Evolutionary conservation across 2,329 filamentous ascomycete genomes (phyloP).

Genomic region (Orbilia oligospora): DNA sequence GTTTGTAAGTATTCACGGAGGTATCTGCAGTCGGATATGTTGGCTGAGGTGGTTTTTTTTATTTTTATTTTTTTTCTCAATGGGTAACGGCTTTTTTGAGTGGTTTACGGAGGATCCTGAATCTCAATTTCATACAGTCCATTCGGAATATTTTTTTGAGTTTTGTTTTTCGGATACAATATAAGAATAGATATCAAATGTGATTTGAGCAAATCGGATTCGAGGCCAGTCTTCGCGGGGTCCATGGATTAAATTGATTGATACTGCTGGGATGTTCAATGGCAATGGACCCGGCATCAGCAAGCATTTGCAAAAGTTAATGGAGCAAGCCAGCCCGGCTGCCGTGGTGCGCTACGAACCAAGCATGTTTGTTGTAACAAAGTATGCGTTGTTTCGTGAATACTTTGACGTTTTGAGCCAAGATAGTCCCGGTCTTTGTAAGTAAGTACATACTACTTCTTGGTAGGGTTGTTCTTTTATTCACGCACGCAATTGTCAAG

Average conservation of each 20-base stretch:
- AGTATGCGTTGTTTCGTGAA: conserved; percentile 50
- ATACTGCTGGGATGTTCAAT: conserved; percentile 30
- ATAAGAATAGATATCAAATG: conserved; percentile 24
- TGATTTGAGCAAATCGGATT: conserved; percentile 36
- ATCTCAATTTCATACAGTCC: conserved; percentile 17
- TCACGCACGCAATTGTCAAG: conserved; percentile 26
- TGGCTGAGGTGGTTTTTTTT: conserved; percentile 2
- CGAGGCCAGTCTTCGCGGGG: conserved; percentile 25
- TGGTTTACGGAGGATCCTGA: conserved; percentile 18
- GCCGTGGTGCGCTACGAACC: neutral
- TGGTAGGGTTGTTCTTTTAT: too few relatives aligned
- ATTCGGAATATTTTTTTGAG: conserved; percentile 45
- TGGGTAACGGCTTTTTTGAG: conserved; percentile 21
- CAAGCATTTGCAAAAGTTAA: neutral
- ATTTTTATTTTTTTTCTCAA: too few relatives aligned
- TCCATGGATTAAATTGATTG: conserved; percentile 11
- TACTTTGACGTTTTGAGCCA: conserved; percentile 16
- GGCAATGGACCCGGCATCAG: conserved; percentile 15
- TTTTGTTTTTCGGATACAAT: neutral
- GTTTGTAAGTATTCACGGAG: too few relatives aligned
- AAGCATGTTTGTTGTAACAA: too few relatives aligned
- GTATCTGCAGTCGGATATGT: conserved; percentile 32
- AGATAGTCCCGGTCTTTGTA: conserved; percentile 2
- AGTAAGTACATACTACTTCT: neutral
- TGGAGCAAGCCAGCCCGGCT: conserved; percentile 1